phyloP scores from a whole-genome alignment of 192 early-diverging fungal genomes.

The Gigaspora rosea region DNA sequence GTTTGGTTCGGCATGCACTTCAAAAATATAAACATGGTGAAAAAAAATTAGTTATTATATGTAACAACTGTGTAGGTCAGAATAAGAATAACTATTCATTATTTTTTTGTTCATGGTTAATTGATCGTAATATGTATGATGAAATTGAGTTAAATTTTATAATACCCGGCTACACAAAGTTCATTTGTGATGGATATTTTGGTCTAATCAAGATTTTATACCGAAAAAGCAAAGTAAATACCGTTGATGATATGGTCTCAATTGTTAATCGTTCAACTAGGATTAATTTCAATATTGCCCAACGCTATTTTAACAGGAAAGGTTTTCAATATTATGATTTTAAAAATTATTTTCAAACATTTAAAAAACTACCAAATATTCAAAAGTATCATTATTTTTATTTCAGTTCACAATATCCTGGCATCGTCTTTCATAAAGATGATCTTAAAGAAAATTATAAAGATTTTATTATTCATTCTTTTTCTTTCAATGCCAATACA shows the following conservation, averaged over 20 bases:
- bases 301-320: neutral
- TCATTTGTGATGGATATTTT: slow-evolving; percentile 13
- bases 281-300: neutral
- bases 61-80: neutral
- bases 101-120: neutral
- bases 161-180: neutral
- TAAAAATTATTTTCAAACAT: neutral
- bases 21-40: neutral
- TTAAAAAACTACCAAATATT: neutral
- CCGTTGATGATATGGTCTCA: neutral
- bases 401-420: neutral
- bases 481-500: too few relatives aligned
- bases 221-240: neutral
- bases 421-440: too few relatives aligned
- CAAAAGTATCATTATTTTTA: neutral
- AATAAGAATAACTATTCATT: neutral
- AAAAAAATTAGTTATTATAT: neutral
- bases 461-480: too few relatives aligned
- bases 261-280: neutral
- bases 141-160: slow-evolving; percentile 1
- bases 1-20: neutral
- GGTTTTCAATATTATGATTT: neutral
- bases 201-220: neutral
- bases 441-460: too few relatives aligned
- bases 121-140: neutral